Conservation (phyloP, 805 yeast genomes). For the Aciculoconidium aculeatum region DNA sequence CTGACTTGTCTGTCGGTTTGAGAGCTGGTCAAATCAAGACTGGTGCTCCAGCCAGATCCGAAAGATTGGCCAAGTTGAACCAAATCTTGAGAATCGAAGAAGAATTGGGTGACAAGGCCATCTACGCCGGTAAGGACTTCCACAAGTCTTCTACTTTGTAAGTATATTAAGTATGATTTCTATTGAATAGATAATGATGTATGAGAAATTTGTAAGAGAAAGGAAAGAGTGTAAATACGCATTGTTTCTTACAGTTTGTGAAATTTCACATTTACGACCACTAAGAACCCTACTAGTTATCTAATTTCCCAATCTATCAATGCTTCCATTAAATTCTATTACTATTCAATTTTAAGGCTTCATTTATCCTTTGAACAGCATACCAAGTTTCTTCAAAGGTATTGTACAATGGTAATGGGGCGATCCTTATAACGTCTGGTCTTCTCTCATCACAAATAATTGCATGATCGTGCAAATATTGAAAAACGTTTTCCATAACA, state of each 20-base stretch:
- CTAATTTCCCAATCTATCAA: neutral
- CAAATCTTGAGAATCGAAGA: conserved; percentile 98
- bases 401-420: conserved; percentile 82
- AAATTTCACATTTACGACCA: no score
- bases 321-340: neutral
- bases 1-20: conserved; percentile 96
- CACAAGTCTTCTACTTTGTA: conserved; percentile 45
- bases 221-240: no score
- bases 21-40: conserved; percentile 99
- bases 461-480: conserved; percentile 48
- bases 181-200: conserved; percentile 7
- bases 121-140: conserved; percentile 93
- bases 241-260: no score
- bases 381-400: conserved; percentile 56
- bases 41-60: conserved; percentile 99
- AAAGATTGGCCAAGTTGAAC: conserved; percentile 98
- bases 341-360: conserved; percentile 22
- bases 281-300: neutral
- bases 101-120: conserved; percentile 95
- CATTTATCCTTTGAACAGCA: conserved; percentile 42
- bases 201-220: neutral
- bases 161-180: conserved; percentile 8
- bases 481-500: conserved; percentile 58
- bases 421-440: conserved; percentile 86
- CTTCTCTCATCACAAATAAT: conserved; percentile 83